A percentile compares a stretch with the other conserved stretches of the same genome.
Evolutionary conservation across 179 eudicot species (phyloP).

Genomic region (Gypsophila paniculata): DNA sequence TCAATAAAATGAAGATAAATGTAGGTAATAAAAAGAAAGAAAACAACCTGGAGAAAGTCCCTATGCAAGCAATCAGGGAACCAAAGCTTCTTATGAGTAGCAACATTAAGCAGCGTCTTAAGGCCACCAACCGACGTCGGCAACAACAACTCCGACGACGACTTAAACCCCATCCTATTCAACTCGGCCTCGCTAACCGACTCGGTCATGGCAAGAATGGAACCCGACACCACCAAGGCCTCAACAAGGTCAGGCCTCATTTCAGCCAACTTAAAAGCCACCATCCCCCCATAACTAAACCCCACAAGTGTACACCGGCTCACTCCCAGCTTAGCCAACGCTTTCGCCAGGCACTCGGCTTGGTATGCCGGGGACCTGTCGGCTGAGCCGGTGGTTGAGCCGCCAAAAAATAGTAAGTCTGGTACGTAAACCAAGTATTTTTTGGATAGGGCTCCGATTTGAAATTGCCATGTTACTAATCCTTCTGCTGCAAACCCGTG

Average conservation of each 20-base stretch:
- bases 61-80: conserved; percentile 69
- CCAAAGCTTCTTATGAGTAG: conserved; percentile 76
- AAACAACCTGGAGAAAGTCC: conserved; percentile 73
- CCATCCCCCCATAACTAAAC: conserved; percentile 95
- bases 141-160: conserved; percentile 77
- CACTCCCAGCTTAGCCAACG: conserved; percentile 56
- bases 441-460: conserved; percentile 62
- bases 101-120: conserved; percentile 73
- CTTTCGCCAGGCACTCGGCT: conserved; percentile 59
- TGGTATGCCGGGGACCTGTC: conserved; percentile 74
- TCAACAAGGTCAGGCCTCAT: conserved; percentile 59
- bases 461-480: conserved; percentile 89
- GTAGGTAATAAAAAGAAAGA: no score
- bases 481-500: conserved; percentile 96
- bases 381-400: conserved; percentile 41
- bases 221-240: conserved; percentile 72
- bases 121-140: conserved; percentile 71
- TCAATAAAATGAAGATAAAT: no score
- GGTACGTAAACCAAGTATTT: conserved; percentile 75
- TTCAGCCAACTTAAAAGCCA: conserved; percentile 85
- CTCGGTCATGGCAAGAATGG: conserved; percentile 82
- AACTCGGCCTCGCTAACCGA: conserved; percentile 58
- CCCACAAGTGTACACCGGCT: conserved; percentile 69
- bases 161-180: conserved; percentile 50
- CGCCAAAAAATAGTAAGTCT: conserved; percentile 87